Conservation (phyloP, 768 basidiomycete species). For the Phallus indusiatus region DNA sequence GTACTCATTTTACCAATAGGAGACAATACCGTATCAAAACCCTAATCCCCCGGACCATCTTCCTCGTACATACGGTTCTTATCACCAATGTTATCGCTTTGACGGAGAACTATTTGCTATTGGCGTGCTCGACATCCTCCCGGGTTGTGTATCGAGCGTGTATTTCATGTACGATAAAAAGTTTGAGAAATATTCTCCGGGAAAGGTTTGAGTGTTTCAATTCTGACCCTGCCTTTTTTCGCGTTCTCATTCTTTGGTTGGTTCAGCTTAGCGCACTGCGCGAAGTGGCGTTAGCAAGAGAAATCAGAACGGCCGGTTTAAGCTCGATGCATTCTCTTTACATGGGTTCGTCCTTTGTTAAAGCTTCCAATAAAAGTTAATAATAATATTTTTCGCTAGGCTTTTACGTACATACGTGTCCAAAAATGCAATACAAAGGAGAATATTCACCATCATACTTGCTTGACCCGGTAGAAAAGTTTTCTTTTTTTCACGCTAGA, state of each 20-base stretch:
- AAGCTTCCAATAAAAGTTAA: neutral
- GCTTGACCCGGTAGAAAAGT: constrained; percentile 61
- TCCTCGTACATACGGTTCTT: constrained; percentile 79
- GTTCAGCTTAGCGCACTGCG: constrained; percentile 75
- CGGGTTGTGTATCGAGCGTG: constrained; percentile 61
- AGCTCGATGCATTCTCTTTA: constrained; percentile 60
- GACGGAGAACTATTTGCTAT: constrained; percentile 79
- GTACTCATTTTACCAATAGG: constrained; percentile 32
- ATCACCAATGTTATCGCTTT: constrained; percentile 81
- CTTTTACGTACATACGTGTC: constrained; percentile 86
- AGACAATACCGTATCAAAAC: constrained; percentile 49
- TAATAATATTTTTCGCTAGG: constrained; percentile 35
- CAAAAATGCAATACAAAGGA: constrained; percentile 94
- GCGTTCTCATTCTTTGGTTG: neutral
- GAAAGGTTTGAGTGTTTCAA: constrained; percentile 59
- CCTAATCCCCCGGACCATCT: constrained; percentile 41
- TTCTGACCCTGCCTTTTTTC: too few relatives aligned
- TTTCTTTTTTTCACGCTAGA: too few relatives aligned
- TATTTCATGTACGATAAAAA: constrained; percentile 84
- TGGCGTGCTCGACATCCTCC: constrained; percentile 85
- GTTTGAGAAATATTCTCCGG: constrained; percentile 63
- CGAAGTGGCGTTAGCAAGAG: constrained; percentile 64
- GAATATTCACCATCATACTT: constrained; percentile 87
- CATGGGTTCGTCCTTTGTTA: constrained; percentile 54
- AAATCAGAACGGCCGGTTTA: constrained; percentile 65